Base-by-base conservation (phyloP, 805 yeast species). In the Zygotorulaspora danielsina region DNA sequence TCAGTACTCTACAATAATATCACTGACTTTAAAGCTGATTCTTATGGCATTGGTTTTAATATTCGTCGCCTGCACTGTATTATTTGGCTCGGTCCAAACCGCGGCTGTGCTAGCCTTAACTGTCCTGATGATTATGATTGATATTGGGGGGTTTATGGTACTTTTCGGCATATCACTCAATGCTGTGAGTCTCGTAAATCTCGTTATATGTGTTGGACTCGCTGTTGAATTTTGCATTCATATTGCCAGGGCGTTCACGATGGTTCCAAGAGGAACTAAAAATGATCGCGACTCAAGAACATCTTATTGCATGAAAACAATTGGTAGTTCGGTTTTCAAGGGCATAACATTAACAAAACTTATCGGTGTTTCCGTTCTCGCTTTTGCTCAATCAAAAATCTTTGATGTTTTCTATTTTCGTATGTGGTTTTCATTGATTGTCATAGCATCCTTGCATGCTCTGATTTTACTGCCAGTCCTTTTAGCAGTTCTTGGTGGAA, bases 151-250 rank as follows among this genome's bases (percentile, higher is more conserved):
- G 0, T 67, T 81, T 9, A 81, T 90, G 88, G 74, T 81, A 0
- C 11, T 82, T 5, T 79, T 87, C 78, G 73, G 71, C 0, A 80
- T 90, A 18, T 75, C 90, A 1, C 69, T 90, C 34, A 90, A 90
- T 57, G 97, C 96, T 0, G 86, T 90, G 3, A 78, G 90, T 44
- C 67, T 93, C 45, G 97, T 93, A 13, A 90, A 90, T 52, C 70
- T 90, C 40, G 73, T 93, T 24, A 90, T 90, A n/a, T 90, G 97
- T 59, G 79, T 83, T 2, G 98, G 98, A 0, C 66, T 90, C 25
- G 89, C 93, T 2, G 96, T 93, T 24, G 98, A 93, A 62, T 93
- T 90, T 57, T 87, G 96, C 43, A 76, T 84, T 22, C 97, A 90
- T 61, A 73, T 93, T 39, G 83, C 87, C 1, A 70, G 93, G 41